phyloP scores from a whole-genome alignment of 176 grass and related monocot genomes.

The Juncus effusus region DNA sequence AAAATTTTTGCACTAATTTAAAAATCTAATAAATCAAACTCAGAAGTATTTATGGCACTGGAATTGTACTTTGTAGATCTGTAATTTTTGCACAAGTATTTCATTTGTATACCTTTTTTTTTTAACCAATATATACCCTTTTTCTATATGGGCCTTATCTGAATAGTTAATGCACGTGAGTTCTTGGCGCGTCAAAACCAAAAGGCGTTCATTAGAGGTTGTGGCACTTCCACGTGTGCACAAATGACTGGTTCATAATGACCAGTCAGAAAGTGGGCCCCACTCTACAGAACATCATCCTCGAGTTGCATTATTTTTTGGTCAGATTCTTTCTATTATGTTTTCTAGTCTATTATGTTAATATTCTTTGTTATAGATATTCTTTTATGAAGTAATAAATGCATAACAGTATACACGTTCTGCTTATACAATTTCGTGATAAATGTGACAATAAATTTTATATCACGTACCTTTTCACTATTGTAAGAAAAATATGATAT shows the following conservation, averaged over 20 bases:
- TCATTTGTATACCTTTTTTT: not conserved
- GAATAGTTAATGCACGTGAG: slow-evolving; percentile 24
- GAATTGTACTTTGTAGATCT: not conserved
- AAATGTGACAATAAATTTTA: too few species aligned
- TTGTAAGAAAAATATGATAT: too few species aligned
- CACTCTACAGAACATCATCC: slow-evolving; percentile 5
- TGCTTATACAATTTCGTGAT: too few species aligned
- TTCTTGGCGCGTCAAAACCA: not conserved
- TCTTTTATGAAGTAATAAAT: too few species aligned
- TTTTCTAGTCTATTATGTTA: too few species aligned
- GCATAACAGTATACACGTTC: too few species aligned
- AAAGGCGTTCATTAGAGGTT: not conserved
- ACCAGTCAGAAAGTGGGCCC: not conserved
- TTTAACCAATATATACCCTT: slow-evolving; percentile 8
- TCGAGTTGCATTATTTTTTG: slow-evolving; percentile 19
- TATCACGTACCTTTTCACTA: too few species aligned
- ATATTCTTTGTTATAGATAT: too few species aligned
- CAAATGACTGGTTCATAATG: slow-evolving; percentile 19
- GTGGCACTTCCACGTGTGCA: slow-evolving; percentile 10
- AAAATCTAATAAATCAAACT: too few species aligned
- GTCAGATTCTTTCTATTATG: not conserved
- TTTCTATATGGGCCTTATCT: slow-evolving; percentile 1
- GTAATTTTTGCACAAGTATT: not conserved
- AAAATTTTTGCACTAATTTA: too few species aligned
- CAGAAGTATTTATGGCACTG: too few species aligned